Percentiles rank a stretch among this genome's conserved stretches.
These are phyloP conservation scores for Astrephomene gubernaculifera DNA, from an alignment of 139 green algal genomes.

Conservation along the genomic window DNA sequence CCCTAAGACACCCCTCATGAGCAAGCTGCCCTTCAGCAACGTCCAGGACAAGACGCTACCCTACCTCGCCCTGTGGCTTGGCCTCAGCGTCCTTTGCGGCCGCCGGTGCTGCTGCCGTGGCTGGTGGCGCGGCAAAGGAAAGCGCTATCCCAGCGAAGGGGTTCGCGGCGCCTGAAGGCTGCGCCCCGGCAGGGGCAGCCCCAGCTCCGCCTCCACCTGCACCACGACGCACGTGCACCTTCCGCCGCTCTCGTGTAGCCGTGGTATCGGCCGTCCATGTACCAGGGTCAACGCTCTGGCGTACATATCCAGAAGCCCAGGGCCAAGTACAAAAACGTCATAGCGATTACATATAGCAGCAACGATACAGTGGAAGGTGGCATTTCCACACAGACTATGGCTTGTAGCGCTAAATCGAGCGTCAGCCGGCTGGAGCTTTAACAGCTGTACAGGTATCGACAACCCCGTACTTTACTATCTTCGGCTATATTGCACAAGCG, in stretches of 20 bases:
- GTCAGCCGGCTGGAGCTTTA: not conserved
- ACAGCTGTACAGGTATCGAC: not conserved
- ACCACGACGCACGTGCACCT: constrained; percentile 23
- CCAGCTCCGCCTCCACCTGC: not conserved
- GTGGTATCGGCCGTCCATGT: constrained; percentile 11
- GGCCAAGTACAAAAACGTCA: not conserved
- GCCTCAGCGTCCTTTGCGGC: not conserved
- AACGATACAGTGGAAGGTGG: not conserved
- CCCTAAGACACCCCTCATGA: no score
- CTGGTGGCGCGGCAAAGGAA: not conserved
- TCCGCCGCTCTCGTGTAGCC: constrained; percentile 18
- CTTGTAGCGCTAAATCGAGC: not conserved
- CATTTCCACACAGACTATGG: not conserved
- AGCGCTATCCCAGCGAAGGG: constrained; percentile 39
- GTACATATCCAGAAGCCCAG: not conserved
- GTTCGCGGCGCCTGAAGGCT: not conserved
- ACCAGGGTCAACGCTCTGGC: constrained; percentile 42
- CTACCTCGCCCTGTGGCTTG: no score
- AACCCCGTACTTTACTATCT: not conserved
- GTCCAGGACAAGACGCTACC: no score
- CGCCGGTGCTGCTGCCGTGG: not conserved
- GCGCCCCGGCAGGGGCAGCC: not conserved
- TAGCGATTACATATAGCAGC: not conserved
- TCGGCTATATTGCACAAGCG: not conserved
- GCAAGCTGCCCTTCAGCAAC: no score